Evolutionary conservation across 345 rosid genomes (phyloP).

Genomic region (Anacardium occidentale): DNA sequence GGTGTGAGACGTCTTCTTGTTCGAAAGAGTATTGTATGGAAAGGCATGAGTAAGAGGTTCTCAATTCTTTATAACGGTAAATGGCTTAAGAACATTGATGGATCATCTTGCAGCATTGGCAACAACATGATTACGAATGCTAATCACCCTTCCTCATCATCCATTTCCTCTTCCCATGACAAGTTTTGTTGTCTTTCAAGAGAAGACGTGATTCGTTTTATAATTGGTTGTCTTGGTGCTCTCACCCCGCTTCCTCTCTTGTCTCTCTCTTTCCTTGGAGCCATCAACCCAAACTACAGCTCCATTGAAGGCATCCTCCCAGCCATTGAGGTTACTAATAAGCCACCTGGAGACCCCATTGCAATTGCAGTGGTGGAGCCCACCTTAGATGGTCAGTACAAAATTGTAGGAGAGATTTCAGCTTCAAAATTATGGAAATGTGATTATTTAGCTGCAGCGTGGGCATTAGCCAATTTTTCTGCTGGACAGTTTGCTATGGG

Average conservation of each 20-base stretch:
- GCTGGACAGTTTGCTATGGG: constrained; percentile 98
- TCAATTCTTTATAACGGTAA: constrained; percentile 77
- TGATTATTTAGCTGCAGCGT: constrained; percentile 85
- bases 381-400: constrained; percentile 49
- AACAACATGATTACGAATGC: constrained; percentile 39
- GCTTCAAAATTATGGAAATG: constrained; percentile 94
- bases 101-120: constrained; percentile 49
- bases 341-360: constrained; percentile 62
- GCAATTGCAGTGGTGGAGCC: constrained; percentile 78
- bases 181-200: constrained; percentile 95
- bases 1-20: constrained; percentile 90
- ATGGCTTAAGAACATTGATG: constrained; percentile 88
- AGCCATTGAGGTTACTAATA: constrained; percentile 57
- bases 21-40: constrained; percentile 72
- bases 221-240: constrained; percentile 96
- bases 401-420: constrained; percentile 90
- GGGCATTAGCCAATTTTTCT: constrained; percentile 89
- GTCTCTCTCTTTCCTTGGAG: constrained; percentile 68
- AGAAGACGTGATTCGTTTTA: constrained; percentile 87
- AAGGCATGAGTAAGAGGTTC: constrained; percentile 96
- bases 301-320: constrained; percentile 68
- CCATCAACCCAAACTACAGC: constrained; percentile 56
- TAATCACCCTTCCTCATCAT: constrained; percentile 61
- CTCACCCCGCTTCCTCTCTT: constrained; percentile 92
- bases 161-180: constrained; percentile 47